Evolutionary conservation across 1,139 yeast species (phyloP), one percentile per base, ranked within the genome.

Genomic region (Yamadazyma mexicana): DNA sequence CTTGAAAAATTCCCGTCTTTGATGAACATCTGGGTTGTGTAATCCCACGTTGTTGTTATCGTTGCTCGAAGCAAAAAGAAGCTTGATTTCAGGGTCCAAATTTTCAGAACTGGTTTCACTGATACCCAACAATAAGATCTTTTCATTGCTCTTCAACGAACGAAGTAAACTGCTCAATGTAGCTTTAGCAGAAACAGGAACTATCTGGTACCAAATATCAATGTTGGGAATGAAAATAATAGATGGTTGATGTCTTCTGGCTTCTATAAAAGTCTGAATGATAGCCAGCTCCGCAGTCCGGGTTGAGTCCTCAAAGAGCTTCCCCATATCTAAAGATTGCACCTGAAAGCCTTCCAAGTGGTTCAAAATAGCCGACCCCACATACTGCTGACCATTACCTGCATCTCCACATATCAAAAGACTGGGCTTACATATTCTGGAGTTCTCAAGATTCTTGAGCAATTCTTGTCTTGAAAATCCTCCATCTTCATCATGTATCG

Each of bases 331-430:
- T 34, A 94, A 68, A 1, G 86, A 77, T 56, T 92, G 98, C 8
- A 89, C 83, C 55, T 89, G 95, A 52, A 83, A 89, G 0, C 96
- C 96, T 63, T 92, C 98, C 44, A 94, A 67, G 51, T 81, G 77
- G 52, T 89, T 87, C 42, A 92, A 66, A 12, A 89, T 70, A 0
- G 98, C 97, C 1, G 92, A 75, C 8, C 92, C 86, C 12, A 94
- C 58, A 58, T 92, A 91, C 50, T 82, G 87, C 52, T 91, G 96
- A 1, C 98, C 99, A 62, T 78, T 79, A 0, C 98, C 97, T n/a
- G 72, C 66, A 2, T 69, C 66, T 2, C 98, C 98, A 38, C 80
- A 66, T 1, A 92, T 70, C 29, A 89, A 65, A 25, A 92, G 61
- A 47, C 94, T 79, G 1, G 99, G 99, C 46, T 88, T 79, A 59